Conservation (phyloP, 2,329 filamentous ascomycete genomes). For the Emydomyces testavorans region DNA sequence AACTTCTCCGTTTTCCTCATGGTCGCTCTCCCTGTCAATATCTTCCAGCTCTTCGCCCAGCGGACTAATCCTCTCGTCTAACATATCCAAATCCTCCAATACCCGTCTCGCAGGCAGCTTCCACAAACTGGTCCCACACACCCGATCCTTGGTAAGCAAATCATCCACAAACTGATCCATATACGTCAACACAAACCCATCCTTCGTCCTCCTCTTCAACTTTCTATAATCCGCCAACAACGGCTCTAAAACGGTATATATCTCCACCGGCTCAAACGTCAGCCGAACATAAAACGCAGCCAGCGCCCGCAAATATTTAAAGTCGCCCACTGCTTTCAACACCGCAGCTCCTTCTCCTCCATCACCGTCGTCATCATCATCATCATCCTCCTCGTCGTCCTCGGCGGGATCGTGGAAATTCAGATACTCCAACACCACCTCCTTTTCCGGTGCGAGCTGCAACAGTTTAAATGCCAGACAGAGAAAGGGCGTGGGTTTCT, state of each 20-base stretch:
- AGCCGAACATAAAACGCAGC: slow-evolving; percentile 89
- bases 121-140: slow-evolving; percentile 85
- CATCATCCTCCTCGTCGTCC: slow-evolving; percentile 28
- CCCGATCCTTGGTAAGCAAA: slow-evolving; percentile 71
- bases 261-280: slow-evolving; percentile 68
- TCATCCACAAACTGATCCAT: slow-evolving; percentile 94
- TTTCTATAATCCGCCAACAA: slow-evolving; percentile 74
- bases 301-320: slow-evolving; percentile 73
- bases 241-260: slow-evolving; percentile 71
- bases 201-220: slow-evolving; percentile 61
- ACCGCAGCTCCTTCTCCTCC: slow-evolving; percentile 21
- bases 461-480: slow-evolving; percentile 92
- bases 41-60: slow-evolving; percentile 54
- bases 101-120: slow-evolving; percentile 74
- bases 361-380: slow-evolving; percentile 18
- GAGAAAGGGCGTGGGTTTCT: slow-evolving; percentile 80
- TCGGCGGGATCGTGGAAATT: slow-evolving; percentile 62
- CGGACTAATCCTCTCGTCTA: slow-evolving; percentile 77
- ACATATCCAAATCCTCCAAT: slow-evolving; percentile 74
- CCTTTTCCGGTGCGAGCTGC: slow-evolving; percentile 70
- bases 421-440: slow-evolving; percentile 69
- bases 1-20: slow-evolving; percentile 18
- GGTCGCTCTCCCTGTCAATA: slow-evolving; percentile 29
- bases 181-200: slow-evolving; percentile 63
- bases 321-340: slow-evolving; percentile 35